Evolutionary conservation across 1,284 basidiomycete species (phyloP).

Genomic region (Puccinia triticina): DNA sequence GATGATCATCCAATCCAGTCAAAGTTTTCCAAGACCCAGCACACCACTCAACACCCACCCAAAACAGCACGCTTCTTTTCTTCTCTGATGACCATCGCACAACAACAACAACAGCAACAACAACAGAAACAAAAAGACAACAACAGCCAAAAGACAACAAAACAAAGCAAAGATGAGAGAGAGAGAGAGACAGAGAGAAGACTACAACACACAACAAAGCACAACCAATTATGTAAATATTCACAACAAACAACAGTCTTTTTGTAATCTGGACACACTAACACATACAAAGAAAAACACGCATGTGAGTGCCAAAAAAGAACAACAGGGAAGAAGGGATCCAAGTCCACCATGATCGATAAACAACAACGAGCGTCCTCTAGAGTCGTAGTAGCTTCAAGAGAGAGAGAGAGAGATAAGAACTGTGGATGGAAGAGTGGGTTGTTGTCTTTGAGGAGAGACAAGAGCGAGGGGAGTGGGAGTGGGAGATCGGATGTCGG

Average conservation of each 20-base stretch:
- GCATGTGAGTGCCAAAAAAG: too few species aligned
- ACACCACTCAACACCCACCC: too few species aligned
- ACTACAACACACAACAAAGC: conserved; percentile 6
- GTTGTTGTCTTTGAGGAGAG: not conserved
- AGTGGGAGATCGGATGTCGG: too few species aligned
- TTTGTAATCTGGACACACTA: not conserved
- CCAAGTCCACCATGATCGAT: conserved; percentile 8
- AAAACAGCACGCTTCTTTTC: too few species aligned
- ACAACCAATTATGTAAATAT: not conserved
- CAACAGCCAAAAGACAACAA: not conserved
- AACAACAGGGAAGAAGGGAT: conserved; percentile 11
- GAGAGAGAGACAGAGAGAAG: not conserved
- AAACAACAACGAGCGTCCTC: conserved; percentile 12
- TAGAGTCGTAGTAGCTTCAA: conserved; percentile 1
- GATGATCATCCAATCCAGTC: too few species aligned
- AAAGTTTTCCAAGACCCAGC: too few species aligned
- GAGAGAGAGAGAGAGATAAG: conserved; percentile 9
- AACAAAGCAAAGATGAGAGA: not conserved
- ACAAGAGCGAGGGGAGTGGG: too few species aligned
- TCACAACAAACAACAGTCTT: not conserved
- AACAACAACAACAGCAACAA: not conserved
- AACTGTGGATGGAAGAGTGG: not conserved
- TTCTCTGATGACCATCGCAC: too few species aligned
- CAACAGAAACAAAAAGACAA: not conserved
- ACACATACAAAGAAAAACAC: not conserved